These are phyloP conservation scores for Tolypocladium ovalisporum DNA, from an alignment of 2,329 filamentous ascomycete genomes.

Conservation along the genomic window DNA sequence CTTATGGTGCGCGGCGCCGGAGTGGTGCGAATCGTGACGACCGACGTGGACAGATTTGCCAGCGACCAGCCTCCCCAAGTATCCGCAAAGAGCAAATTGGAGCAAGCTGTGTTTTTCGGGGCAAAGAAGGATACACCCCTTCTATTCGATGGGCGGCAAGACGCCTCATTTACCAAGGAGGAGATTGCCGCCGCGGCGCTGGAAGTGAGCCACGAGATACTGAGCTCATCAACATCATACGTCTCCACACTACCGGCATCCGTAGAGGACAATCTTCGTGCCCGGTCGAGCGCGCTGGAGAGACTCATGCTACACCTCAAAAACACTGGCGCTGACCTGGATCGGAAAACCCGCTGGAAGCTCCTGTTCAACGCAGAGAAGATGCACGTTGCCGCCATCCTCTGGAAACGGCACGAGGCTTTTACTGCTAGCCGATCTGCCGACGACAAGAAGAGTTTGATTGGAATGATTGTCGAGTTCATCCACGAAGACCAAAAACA, in stretches of 20 bases:
- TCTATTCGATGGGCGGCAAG: constrained; percentile 62
- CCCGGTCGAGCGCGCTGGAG: constrained; percentile 61
- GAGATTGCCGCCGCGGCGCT: constrained; percentile 71
- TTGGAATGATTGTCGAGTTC: constrained; percentile 63
- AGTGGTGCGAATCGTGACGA: constrained; percentile 46
- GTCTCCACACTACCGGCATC: constrained; percentile 64
- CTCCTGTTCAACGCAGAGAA: constrained; percentile 88
- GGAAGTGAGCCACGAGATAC: constrained; percentile 68
- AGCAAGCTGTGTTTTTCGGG: constrained; percentile 92
- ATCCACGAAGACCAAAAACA: constrained; percentile 70
- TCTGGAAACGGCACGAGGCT: constrained; percentile 74
- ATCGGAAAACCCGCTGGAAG: constrained; percentile 61
- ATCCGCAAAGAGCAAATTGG: constrained; percentile 78
- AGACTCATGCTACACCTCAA: constrained; percentile 64
- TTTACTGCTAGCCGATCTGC: constrained; percentile 49
- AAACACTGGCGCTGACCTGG: constrained; percentile 53
- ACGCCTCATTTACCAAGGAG: constrained; percentile 52
- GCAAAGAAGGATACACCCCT: constrained; percentile 74
- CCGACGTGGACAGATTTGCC: constrained; percentile 48
- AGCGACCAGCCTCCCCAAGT: constrained; percentile 49
- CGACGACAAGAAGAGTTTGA: constrained; percentile 55
- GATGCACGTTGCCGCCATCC: constrained; percentile 63
- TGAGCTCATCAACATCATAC: constrained; percentile 65
- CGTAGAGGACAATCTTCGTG: constrained; percentile 68
- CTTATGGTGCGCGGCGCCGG: constrained; percentile 54